phyloP scores from a whole-genome alignment of 148 eudicot species.

The Rhododendron molle region DNA sequence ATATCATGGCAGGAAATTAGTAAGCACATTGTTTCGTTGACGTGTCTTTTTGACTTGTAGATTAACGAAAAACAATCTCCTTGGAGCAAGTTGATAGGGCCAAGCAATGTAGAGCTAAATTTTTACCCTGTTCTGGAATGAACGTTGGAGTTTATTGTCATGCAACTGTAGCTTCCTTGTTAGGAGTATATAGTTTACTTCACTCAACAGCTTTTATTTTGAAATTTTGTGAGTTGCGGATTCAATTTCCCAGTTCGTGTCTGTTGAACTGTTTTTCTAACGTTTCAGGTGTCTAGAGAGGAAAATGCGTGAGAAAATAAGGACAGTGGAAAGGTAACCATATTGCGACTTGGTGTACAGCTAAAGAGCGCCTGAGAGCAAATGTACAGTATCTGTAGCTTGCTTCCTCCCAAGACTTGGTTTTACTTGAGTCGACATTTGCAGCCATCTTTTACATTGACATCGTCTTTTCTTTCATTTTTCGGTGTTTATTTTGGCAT shows the following conservation, averaged over 20 bases:
- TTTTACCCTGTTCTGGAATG: not conserved
- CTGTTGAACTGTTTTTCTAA: not conserved
- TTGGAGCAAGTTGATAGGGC: not conserved
- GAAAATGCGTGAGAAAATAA: not conserved
- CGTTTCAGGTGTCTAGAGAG: constrained; percentile 17
- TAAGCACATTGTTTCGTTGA: not conserved
- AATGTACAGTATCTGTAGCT: constrained; percentile 11
- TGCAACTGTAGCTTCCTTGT: not conserved
- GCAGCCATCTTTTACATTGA: not conserved
- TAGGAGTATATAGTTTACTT: not conserved
- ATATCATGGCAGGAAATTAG: not conserved
- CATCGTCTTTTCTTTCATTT: not conserved
- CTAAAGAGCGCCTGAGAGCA: not conserved
- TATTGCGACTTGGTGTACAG: not conserved
- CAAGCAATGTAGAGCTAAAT: not conserved
- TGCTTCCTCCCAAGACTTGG: not conserved
- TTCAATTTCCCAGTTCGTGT: not conserved
- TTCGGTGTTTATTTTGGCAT: not conserved
- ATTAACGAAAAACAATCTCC: not conserved
- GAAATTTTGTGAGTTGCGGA: not conserved
- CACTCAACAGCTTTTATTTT: not conserved
- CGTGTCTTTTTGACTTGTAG: not conserved
- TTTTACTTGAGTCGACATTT: constrained; percentile 8
- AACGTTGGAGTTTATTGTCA: not conserved
- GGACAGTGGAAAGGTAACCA: not conserved